phyloP scores from a whole-genome alignment of 2,329 filamentous ascomycete species.

The Hansfordia pulvinata region DNA sequence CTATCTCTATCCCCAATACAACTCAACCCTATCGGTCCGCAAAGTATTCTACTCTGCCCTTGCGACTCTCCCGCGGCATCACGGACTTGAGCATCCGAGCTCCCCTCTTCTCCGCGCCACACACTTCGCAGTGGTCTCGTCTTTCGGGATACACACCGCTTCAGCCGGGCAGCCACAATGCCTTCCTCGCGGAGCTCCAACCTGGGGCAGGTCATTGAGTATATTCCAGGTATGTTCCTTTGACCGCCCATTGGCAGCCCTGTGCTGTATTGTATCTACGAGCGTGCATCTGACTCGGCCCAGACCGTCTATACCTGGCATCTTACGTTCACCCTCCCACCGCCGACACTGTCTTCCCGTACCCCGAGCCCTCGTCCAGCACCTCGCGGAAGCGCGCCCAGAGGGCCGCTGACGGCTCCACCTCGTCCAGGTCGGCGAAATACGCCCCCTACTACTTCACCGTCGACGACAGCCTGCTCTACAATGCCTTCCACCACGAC shows the following conservation, averaged over 20 bases:
- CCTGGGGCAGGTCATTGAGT: constrained; percentile 86
- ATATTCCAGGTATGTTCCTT: constrained; percentile 66
- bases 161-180: constrained; percentile 33
- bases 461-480: constrained; percentile 80
- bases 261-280: constrained; percentile 10
- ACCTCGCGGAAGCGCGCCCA: constrained; percentile 69
- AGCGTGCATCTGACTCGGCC: constrained; percentile 22
- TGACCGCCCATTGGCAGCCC: neutral
- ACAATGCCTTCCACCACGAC: constrained; percentile 98
- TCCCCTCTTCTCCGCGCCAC: too few relatives aligned
- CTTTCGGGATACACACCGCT: too few relatives aligned
- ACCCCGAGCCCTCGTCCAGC: constrained; percentile 45
- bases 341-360: constrained; percentile 75
- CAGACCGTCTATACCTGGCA: constrained; percentile 90
- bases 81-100: too few relatives aligned
- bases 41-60: too few relatives aligned
- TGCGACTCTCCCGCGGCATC: too few relatives aligned
- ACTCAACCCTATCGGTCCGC: too few relatives aligned
- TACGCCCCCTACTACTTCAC: constrained; percentile 83
- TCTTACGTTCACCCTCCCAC: constrained; percentile 77
- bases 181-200: constrained; percentile 39
- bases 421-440: constrained; percentile 28
- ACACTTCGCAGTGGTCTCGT: too few relatives aligned
- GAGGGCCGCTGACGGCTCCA: constrained; percentile 44
- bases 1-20: too few relatives aligned